Percentiles rank a stretch among this genome's conserved stretches.
phyloP scores from a whole-genome alignment of 164 flowering plant species.

The Vitis amurensis region DNA sequence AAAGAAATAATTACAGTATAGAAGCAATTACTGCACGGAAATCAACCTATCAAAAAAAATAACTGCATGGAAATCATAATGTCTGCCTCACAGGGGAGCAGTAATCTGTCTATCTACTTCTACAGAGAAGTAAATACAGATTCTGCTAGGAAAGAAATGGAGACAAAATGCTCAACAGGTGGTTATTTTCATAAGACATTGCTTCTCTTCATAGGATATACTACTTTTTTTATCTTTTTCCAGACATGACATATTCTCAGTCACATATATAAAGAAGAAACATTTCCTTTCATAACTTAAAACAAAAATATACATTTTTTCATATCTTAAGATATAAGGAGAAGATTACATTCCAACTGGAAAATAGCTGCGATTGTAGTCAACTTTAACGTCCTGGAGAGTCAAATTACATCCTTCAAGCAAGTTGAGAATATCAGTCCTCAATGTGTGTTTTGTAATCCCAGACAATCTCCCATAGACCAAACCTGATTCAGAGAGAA shows the following conservation, averaged over 20 bases:
- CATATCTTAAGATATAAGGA: not conserved
- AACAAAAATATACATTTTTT: no score
- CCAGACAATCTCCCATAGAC: conserved; percentile 44
- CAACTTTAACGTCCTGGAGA: conserved; percentile 51
- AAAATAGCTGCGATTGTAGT: conserved; percentile 32
- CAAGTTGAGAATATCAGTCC: conserved; percentile 48
- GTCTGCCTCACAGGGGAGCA: not conserved
- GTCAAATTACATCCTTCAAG: conserved; percentile 59
- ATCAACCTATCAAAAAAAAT: not conserved
- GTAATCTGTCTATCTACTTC: no score
- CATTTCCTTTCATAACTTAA: no score
- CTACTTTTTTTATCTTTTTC: no score
- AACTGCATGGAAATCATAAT: not conserved
- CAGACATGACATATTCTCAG: not conserved
- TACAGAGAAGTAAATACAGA: no score
- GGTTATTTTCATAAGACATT: no score
- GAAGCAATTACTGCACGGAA: not conserved
- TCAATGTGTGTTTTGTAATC: conserved; percentile 29
- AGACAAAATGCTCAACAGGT: no score
- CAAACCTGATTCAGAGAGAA: conserved; percentile 27
- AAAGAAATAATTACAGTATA: not conserved
- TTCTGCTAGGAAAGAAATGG: no score
- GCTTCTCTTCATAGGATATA: no score
- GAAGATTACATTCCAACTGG: conserved; percentile 43
- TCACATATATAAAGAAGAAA: no score